phyloP scores from a whole-genome alignment of 345 rosid species.

The Gynandropsis gynandra region DNA sequence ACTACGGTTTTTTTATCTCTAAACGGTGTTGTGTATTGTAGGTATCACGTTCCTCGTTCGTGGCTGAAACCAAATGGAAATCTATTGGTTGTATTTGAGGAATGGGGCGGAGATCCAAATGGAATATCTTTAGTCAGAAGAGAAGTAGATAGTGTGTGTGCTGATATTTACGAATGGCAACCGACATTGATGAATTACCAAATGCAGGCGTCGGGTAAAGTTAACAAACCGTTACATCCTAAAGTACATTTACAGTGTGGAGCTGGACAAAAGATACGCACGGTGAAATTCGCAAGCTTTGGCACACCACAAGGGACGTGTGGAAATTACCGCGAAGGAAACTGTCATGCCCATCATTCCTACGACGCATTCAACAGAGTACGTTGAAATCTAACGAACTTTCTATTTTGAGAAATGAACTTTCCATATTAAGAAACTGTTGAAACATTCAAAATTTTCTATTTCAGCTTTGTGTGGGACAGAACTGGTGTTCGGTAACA shows the following conservation, averaged over 20 bases:
- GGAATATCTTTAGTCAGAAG: conserved; percentile 78
- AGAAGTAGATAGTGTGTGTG: conserved; percentile 76
- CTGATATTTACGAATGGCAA: conserved; percentile 93
- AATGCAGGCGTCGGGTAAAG: conserved; percentile 82
- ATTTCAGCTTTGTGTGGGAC: conserved; percentile 95
- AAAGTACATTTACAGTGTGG: conserved; percentile 82
- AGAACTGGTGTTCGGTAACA: conserved; percentile 78
- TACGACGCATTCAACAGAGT: conserved; percentile 92
- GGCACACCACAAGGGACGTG: conserved; percentile 91
- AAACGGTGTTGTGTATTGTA: conserved; percentile 15
- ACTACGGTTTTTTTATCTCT: not conserved
- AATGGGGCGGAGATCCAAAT: conserved; percentile 96
- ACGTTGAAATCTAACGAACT: conserved; percentile 21
- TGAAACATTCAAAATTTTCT: no score
- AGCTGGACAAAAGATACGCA: conserved; percentile 69
- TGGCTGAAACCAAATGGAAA: conserved; percentile 91
- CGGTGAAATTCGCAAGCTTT: conserved; percentile 88
- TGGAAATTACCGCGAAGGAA: conserved; percentile 74
- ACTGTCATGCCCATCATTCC: conserved; percentile 91
- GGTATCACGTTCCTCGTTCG: conserved; percentile 90
- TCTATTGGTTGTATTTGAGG: conserved; percentile 90
- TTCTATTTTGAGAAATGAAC: no score
- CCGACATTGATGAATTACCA: conserved; percentile 75
- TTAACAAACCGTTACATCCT: conserved; percentile 72
- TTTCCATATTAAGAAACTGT: no score